Percentiles rank a stretch among this genome's conserved stretches.
phyloP scores from a whole-genome alignment of 495 filamentous ascomycete genomes.

The Aspergillus olivimuriae region DNA sequence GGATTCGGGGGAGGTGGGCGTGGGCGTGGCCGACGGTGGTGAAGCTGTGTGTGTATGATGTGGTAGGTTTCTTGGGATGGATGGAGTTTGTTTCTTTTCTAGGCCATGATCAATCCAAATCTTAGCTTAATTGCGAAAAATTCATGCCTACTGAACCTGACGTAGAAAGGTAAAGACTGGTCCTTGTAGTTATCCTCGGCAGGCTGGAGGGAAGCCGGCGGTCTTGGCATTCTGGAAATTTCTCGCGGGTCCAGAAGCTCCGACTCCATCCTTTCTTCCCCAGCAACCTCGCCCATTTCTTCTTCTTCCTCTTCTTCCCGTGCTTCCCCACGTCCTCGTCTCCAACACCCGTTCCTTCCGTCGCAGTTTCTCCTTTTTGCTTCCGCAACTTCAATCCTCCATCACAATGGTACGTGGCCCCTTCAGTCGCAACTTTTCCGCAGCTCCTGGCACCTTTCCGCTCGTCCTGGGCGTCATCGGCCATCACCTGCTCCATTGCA shows the following conservation, averaged over 20 bases:
- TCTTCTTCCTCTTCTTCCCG: not conserved
- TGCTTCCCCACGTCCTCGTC: slow-evolving; percentile 9
- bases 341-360: slow-evolving; percentile 3
- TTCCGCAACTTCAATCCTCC: slow-evolving; percentile 1
- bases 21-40: slow-evolving; percentile 43
- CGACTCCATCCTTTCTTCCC: slow-evolving; percentile 23
- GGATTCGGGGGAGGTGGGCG: slow-evolving; percentile 46
- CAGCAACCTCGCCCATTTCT: slow-evolving; percentile 12
- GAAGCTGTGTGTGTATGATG: too few relatives aligned
- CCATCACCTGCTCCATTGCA: not conserved
- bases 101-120: too few relatives aligned
- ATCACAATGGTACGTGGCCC: slow-evolving; percentile 25
- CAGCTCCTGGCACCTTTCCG: not conserved
- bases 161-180: too few relatives aligned
- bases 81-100: too few relatives aligned
- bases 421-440: not conserved
- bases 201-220: slow-evolving; percentile 20
- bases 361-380: slow-evolving; percentile 13
- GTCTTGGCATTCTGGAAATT: slow-evolving; percentile 54
- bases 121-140: too few relatives aligned
- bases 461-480: not conserved
- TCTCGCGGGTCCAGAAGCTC: slow-evolving; percentile 37
- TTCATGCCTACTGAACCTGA: too few relatives aligned
- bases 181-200: slow-evolving; percentile 29
- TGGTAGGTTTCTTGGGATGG: not conserved